These are phyloP conservation scores for Boletus vermiculosoides DNA, from an alignment of 768 basidiomycete genomes.

Conservation along the genomic window DNA sequence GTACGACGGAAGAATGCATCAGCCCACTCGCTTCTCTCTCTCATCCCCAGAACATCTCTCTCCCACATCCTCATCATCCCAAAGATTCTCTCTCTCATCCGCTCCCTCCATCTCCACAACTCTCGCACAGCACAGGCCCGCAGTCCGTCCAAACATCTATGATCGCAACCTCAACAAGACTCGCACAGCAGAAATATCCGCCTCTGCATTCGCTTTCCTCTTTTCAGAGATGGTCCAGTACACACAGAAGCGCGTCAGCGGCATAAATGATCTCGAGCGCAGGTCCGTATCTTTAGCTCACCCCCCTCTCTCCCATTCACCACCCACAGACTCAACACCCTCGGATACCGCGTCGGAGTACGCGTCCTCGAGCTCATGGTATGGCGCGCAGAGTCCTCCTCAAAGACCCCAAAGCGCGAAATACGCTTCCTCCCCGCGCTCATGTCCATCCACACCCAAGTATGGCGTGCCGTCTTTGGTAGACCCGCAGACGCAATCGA, in stretches of 20 bases:
- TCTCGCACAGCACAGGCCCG: slow-evolving; percentile 43
- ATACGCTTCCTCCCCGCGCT: slow-evolving; percentile 87
- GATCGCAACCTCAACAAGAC: slow-evolving; percentile 90
- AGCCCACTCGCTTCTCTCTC: slow-evolving; percentile 57
- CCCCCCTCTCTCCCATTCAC: neutral
- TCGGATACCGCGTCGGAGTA: slow-evolving; percentile 90
- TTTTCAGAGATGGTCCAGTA: slow-evolving; percentile 95
- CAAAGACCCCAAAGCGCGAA: slow-evolving; percentile 91
- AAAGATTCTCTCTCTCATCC: slow-evolving; percentile 69
- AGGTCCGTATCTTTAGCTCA: slow-evolving; percentile 50
- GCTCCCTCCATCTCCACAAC: slow-evolving; percentile 35
- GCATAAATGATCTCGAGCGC: slow-evolving; percentile 93
- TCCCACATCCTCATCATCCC: slow-evolving; percentile 54
- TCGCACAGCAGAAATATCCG: slow-evolving; percentile 77
- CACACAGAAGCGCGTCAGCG: slow-evolving; percentile 91
- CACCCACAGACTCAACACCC: slow-evolving; percentile 69
- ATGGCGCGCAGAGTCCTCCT: slow-evolving; percentile 73
- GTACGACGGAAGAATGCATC: slow-evolving; percentile 63
- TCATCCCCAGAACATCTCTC: slow-evolving; percentile 47
- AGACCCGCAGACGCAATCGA: slow-evolving; percentile 94
- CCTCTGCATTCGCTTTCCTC: slow-evolving; percentile 82
- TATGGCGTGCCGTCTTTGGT: slow-evolving; percentile 94
- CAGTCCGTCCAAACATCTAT: slow-evolving; percentile 73
- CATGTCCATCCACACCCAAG: slow-evolving; percentile 92
- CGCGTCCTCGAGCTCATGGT: slow-evolving; percentile 84